These are phyloP conservation scores for Phytophthora citricola DNA, from an alignment of 352 stramenopile genomes.

Conservation along the genomic window DNA sequence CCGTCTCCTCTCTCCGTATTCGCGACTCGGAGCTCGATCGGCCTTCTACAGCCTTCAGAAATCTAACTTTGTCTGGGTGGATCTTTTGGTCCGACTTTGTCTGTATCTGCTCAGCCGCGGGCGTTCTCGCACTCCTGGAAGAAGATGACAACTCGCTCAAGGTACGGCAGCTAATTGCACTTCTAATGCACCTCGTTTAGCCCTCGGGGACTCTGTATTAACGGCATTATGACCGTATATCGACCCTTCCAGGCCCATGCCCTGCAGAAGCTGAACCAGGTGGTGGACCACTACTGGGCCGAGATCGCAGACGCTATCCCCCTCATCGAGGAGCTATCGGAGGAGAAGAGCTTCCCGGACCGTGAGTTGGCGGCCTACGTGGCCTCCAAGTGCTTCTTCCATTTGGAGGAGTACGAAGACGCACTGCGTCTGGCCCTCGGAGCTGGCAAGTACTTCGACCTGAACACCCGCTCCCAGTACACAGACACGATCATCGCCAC, in stretches of 20 bases:
- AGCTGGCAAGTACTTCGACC: constrained; percentile 95
- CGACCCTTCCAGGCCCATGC: constrained; percentile 71
- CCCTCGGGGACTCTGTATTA: neutral
- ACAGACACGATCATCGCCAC: constrained; percentile 97
- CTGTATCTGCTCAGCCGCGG: constrained; percentile 62
- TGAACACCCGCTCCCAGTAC: constrained; percentile 94
- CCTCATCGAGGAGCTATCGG: constrained; percentile 94
- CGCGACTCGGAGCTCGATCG: constrained; percentile 7
- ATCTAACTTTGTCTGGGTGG: constrained; percentile 39
- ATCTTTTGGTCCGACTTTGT: constrained; percentile 38
- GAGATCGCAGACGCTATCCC: constrained; percentile 93
- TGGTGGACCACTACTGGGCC: constrained; percentile 95
- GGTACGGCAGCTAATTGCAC: constrained; percentile 34
- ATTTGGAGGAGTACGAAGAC: constrained; percentile 98
- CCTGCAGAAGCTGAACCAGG: constrained; percentile 91
- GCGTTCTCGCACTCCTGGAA: constrained; percentile 90
- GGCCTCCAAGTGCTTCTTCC: constrained; percentile 97
- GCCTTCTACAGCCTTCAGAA: constrained; percentile 13
- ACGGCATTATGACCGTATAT: constrained; percentile 16
- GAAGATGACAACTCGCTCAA: constrained; percentile 92
- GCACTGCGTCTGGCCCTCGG: constrained; percentile 95
- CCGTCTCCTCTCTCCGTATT: constrained; percentile 3
- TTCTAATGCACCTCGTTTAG: constrained; percentile 3
- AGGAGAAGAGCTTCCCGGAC: constrained; percentile 92
- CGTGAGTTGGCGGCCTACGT: constrained; percentile 92